Percentiles rank a stretch among this genome's conserved stretches.
phyloP scores from a whole-genome alignment of 2,329 filamentous ascomycete species.

The Cylindrodendrum hubeiense region DNA sequence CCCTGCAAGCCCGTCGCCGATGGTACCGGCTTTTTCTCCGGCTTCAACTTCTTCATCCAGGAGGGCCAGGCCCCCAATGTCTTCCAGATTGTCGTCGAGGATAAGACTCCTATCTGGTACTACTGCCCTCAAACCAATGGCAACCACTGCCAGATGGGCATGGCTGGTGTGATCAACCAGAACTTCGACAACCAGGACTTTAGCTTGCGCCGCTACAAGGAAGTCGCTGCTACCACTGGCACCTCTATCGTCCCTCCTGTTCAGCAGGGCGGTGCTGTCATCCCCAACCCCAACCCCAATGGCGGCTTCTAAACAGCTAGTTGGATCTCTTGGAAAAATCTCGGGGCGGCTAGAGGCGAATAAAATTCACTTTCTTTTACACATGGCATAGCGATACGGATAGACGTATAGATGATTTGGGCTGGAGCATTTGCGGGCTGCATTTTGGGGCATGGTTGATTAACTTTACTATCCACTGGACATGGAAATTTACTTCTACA shows the following conservation, averaged over 20 bases:
- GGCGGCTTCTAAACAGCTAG: conserved; percentile 49
- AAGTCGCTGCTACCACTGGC: conserved; percentile 49
- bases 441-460: conserved; percentile 15
- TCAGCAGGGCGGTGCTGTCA: conserved; percentile 52
- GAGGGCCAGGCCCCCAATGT: conserved; percentile 53
- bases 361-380: conserved; percentile 7
- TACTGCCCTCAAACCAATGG: conserved; percentile 58
- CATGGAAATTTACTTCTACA: neutral
- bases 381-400: neutral
- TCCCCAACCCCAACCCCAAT: conserved; percentile 57
- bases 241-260: conserved; percentile 47
- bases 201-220: conserved; percentile 53
- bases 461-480: neutral
- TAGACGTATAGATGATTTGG: neutral
- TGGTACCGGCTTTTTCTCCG: conserved; percentile 57
- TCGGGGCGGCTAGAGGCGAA: neutral
- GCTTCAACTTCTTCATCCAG: conserved; percentile 56
- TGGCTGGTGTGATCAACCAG: conserved; percentile 64
- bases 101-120: conserved; percentile 56
- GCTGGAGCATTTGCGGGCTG: neutral
- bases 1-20: conserved; percentile 57
- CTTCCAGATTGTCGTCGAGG: conserved; percentile 58
- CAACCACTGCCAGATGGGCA: conserved; percentile 62
- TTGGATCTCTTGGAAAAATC: neutral
- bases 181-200: conserved; percentile 53